Evolutionary conservation across 2,329 filamentous ascomycete species (phyloP).

Genomic region (Cercospora sp.): DNA sequence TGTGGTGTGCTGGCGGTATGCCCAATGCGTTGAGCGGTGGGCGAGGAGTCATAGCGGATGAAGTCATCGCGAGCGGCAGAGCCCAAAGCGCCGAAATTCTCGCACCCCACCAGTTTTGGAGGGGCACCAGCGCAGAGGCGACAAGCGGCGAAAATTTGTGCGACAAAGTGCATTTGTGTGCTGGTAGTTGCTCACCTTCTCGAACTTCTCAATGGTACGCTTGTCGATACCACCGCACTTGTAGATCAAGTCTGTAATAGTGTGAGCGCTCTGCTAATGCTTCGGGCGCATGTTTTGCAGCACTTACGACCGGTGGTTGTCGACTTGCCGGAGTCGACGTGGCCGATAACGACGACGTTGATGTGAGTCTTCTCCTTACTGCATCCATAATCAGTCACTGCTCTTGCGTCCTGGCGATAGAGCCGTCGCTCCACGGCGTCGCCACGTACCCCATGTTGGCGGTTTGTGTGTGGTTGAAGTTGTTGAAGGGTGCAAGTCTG

Average conservation of each 20-base stretch:
- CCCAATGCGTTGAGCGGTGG: slow-evolving; percentile 7
- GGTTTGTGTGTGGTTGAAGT: slow-evolving; percentile 38
- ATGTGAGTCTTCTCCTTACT: slow-evolving; percentile 97
- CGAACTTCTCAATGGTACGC: slow-evolving; percentile 99
- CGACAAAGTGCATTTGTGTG: slow-evolving; percentile 7
- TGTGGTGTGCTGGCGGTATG: slow-evolving; percentile 7
- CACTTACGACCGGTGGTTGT: slow-evolving; percentile 81
- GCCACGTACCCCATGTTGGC: slow-evolving; percentile 62
- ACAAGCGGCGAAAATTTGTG: slow-evolving; percentile 21
- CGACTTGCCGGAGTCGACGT: slow-evolving; percentile 99
- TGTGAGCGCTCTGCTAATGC: slow-evolving; percentile 47
- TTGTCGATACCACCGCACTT: slow-evolving; percentile 99
- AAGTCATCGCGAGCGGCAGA: slow-evolving; percentile 24
- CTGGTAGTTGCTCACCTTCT: slow-evolving; percentile 71
- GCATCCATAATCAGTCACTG: slow-evolving; percentile 41
- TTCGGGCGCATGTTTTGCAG: slow-evolving; percentile 34
- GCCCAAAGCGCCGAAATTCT: slow-evolving; percentile 27
- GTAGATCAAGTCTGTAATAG: slow-evolving; percentile 93
- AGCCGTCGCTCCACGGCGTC: slow-evolving; percentile 22
- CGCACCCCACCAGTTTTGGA: slow-evolving; percentile 30
- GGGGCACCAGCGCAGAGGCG: slow-evolving; percentile 24
- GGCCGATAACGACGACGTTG: slow-evolving; percentile 95
- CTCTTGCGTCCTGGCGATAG: slow-evolving; percentile 11
- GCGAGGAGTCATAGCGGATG: slow-evolving; percentile 19
- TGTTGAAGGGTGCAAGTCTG: slow-evolving; percentile 24